Conservation (phyloP, 164 flowering plant species). For the Buxus sempervirens region DNA sequence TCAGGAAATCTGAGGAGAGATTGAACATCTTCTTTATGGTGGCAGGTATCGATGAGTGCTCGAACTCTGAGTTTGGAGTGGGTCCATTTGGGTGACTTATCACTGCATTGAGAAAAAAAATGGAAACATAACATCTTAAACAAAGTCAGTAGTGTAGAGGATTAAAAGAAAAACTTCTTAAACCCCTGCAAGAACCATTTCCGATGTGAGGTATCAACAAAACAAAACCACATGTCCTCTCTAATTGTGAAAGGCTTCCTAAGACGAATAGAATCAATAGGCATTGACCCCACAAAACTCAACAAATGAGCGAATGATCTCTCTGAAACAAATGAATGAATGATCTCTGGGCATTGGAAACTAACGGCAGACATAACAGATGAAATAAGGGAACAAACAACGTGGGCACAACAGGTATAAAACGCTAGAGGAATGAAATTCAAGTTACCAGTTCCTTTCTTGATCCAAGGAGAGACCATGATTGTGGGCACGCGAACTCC, state of each 20-base stretch:
- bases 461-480: constrained; percentile 98
- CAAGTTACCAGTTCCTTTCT: constrained; percentile 74
- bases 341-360: too few species aligned
- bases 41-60: constrained; percentile 94
- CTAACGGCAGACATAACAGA: not conserved
- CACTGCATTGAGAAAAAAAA: constrained; percentile 31
- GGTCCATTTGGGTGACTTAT: constrained; percentile 76
- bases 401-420: too few species aligned
- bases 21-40: constrained; percentile 92
- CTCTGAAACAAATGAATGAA: too few species aligned
- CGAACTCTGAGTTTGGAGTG: constrained; percentile 65
- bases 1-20: constrained; percentile 78
- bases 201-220: too few species aligned
- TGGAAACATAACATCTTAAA: too few species aligned
- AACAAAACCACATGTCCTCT: too few species aligned
- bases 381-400: not conserved
- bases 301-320: too few species aligned
- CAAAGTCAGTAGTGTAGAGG: not conserved
- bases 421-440: not conserved
- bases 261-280: too few species aligned
- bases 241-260: too few species aligned
- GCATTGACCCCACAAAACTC: too few species aligned
- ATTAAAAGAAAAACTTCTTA: too few species aligned
- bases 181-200: too few species aligned
- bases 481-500: constrained; percentile 94